Evolutionary conservation across 345 rosid species (phyloP), one percentile per base, ranked within the genome.

Genomic region (Litchi chinensis): DNA sequence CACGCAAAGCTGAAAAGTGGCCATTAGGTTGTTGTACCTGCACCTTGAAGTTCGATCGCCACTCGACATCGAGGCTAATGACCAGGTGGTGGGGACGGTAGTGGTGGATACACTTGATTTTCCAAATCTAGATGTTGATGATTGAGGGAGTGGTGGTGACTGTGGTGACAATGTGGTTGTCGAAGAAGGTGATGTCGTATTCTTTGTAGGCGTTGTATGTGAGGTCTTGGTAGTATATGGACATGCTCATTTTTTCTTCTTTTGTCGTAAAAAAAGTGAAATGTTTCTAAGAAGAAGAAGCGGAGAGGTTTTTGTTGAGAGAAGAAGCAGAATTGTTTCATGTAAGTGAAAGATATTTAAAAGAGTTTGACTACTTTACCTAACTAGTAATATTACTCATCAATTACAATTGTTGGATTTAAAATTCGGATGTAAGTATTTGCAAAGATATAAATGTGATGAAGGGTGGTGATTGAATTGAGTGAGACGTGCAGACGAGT

Each of bases 41-140:
- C 81, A 77, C 75, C 8, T 5, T n/a, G 78, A 65, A 52, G 77
- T 83, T 89, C 43, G 89, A 89, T 6, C 92, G 87, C 90, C 90
- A 89, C 82, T 87, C 89, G 67, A 83, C 76, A 83, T 89, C 89
- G 64, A 89, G 79, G 43, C 92, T 90, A 22, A 89, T 89, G 18
- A 86, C 40, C 40, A 78, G 76, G 1, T 80, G 78, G 24, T 39
- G 28, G 44, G 68, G 82, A 37, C 16, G 43, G 19, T 69, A 76
- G 32, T 16, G 70, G 83, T 68, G 54, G 21, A 16, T 59, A 50
- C 26, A 78, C 8, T 50, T 52, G 70, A 72, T 71, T 9, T 81
- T 71, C 52, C 74, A 5, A 77, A 87, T 56, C 92, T 89, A 87
- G 68, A 46, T n/a, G 65, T 79, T 39, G 75, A 82, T 85, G 48